Evolutionary conservation across 2,329 filamentous ascomycete species (phyloP), one percentile per base, ranked within the genome.

Genomic region (Cryphonectria japonica): DNA sequence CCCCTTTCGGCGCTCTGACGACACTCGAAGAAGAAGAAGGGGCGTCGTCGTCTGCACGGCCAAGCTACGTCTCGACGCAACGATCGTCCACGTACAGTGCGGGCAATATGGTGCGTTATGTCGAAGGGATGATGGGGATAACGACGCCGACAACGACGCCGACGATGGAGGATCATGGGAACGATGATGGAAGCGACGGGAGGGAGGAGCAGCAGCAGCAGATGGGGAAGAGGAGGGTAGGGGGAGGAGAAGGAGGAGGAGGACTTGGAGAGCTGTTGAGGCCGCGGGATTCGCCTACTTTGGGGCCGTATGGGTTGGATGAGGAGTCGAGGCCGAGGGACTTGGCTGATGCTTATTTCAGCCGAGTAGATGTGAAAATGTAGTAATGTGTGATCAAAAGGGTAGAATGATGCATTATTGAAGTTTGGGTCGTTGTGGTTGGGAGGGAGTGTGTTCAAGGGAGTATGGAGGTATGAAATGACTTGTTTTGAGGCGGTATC

Each of bases 301-400:
- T 61, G 34, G 59, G 59, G 19, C 32, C 8, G 16, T 37, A 39
- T 22, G 59, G 59, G 59, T 11, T 61, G 32, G 59, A 34, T 37
- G 57, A 22, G 3, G 32, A 60, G 32, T 9, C 16, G 1, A 34
- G 59, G 9, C 59, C 59, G 32, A 34, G 32, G 59, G 59, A 61
- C 34, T 5, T 61, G 59, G 59, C 59, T 37, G 59, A 61, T 61
- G 59, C 39, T 14, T 61, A 61, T 39, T 61, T 61, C 34, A 61
- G 59, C 59, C 29, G 34, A 22, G 34, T 50, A 2, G 43, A 22
- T 50, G 57, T 37, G 16, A 26, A 34, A 8, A 60, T 29, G 16
- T 29, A 9, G 57, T 37, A 26, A 59, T 59, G 29, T 34, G 6
- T 59, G 52, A 26, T 1, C 3, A 29, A 57, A 11, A 29, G 52